phyloP scores from a whole-genome alignment of 768 basidiomycete species.

The Dioszegia aurantiaca region DNA sequence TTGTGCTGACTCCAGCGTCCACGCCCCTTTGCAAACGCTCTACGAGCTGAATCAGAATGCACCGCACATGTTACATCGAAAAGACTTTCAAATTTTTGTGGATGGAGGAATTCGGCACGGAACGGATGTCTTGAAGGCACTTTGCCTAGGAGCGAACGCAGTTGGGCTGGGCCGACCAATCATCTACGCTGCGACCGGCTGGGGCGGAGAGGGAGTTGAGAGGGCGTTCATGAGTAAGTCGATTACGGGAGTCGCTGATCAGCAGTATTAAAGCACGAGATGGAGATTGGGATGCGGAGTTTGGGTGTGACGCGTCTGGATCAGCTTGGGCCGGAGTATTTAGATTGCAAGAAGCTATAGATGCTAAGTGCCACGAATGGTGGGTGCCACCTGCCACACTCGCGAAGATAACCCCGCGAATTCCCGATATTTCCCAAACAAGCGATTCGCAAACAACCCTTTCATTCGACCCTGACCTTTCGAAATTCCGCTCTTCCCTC shows the following conservation, averaged over 20 bases:
- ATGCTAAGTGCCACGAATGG: neutral
- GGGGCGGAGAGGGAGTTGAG: slow-evolving; percentile 42
- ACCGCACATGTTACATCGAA: slow-evolving; percentile 54
- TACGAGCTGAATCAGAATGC: slow-evolving; percentile 54
- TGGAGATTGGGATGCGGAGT: slow-evolving; percentile 69
- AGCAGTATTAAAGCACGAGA: slow-evolving; percentile 68
- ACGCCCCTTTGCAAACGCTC: slow-evolving; percentile 67
- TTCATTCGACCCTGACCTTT: neutral
- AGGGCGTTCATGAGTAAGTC: slow-evolving; percentile 37
- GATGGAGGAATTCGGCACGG: slow-evolving; percentile 58
- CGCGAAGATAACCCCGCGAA: neutral
- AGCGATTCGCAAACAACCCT: neutral
- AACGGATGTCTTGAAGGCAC: slow-evolving; percentile 57
- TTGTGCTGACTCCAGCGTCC: slow-evolving; percentile 56
- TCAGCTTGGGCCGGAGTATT: slow-evolving; percentile 71
- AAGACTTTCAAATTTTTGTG: slow-evolving; percentile 55
- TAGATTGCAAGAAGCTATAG: slow-evolving; percentile 44
- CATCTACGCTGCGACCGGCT: slow-evolving; percentile 62
- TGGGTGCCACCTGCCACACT: slow-evolving; percentile 3
- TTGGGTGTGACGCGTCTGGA: slow-evolving; percentile 65
- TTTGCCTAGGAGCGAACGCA: slow-evolving; percentile 68
- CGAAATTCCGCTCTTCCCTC: slow-evolving; percentile 4
- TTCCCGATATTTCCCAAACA: neutral
- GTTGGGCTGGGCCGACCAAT: slow-evolving; percentile 83
- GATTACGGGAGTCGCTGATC: neutral